Conservation (phyloP, 768 basidiomycete genomes). For the Termitomyces sp. region DNA sequence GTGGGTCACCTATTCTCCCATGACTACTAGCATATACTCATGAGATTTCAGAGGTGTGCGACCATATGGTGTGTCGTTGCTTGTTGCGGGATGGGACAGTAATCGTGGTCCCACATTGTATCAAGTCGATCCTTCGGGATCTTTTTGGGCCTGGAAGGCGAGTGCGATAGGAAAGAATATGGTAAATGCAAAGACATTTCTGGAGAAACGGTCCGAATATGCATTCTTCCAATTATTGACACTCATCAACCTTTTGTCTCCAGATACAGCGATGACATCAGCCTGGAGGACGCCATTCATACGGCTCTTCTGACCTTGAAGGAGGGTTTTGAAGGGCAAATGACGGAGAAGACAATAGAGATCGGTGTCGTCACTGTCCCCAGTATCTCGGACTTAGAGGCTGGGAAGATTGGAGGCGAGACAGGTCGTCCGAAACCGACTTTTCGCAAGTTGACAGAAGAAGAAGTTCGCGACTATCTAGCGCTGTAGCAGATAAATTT, state of each 20-base stretch:
- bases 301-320: constrained; percentile 96
- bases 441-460: constrained; percentile 93
- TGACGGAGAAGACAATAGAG: constrained; percentile 99
- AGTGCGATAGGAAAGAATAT: constrained; percentile 99
- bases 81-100: constrained; percentile 96
- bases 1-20: constrained; percentile 45
- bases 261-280: constrained; percentile 99
- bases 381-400: constrained; percentile 64
- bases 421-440: constrained; percentile 78
- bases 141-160: constrained; percentile 99
- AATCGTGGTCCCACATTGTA: constrained; percentile 96
- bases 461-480: constrained; percentile 96
- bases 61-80: constrained; percentile 96
- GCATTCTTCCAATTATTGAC: constrained; percentile 17
- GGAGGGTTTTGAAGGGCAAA: constrained; percentile 99
- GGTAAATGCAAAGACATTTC: constrained; percentile 98
- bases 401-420: constrained; percentile 65
- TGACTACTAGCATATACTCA: constrained; percentile 24
- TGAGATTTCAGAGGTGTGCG: constrained; percentile 79
- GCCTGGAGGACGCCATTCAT: constrained; percentile 97
- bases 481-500: constrained; percentile 52
- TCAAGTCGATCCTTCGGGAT: constrained; percentile 98
- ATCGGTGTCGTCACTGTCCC: constrained; percentile 95
- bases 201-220: constrained; percentile 80
- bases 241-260: constrained; percentile 18